Evolutionary conservation across 768 basidiomycete genomes (phyloP), one percentile per base, ranked within the genome.

Genomic region (Grammothele lineata): DNA sequence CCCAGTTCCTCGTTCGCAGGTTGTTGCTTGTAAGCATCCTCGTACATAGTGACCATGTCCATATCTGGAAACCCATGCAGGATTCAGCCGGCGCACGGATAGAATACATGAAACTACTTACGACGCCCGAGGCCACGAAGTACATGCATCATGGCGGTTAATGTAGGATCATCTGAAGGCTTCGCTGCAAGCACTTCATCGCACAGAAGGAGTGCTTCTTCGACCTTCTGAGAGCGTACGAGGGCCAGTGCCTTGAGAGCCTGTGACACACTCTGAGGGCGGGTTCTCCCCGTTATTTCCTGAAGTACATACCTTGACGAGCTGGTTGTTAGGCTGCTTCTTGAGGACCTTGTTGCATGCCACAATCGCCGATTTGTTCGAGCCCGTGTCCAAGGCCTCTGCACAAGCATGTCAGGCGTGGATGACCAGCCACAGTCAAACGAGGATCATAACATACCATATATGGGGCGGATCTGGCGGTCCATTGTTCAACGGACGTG

Each of bases 361-460:
- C 33, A 89, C 81, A 45, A 92, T 76, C 17, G 91, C 90, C 32
- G 86, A 82, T 70, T 92, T 92, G 71, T 87, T 88, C 12, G 88
- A 87, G 38, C 85, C 84, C 37, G 80, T 87, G 69, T 92, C 90
- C 53, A 92, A 72, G 37, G 90, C 83, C 75, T 92, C 90, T 92
- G 62, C 26, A 12, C n/a, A n/a, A n/a, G n/a, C n/a, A n/a, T n/a
- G n/a, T n/a, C n/a, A 41, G 45, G 10, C 24, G 19, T 32, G 48
- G 33, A 26, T 26, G n/a, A n/a, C n/a, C n/a, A n/a, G n/a, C 32
- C 23, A 25, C 21, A 35, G 26, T 36, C 26, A 32, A 8, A 33
- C 26, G 25, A 22, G 47, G 32, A n/a, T 44, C 15, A 8, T 32
- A 52, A 54, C 77, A 57, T 43, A 89, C 89, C 89, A 62, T 92